Conservation (phyloP, 441 rosid genomes). For the Dalechampia spathulata region DNA sequence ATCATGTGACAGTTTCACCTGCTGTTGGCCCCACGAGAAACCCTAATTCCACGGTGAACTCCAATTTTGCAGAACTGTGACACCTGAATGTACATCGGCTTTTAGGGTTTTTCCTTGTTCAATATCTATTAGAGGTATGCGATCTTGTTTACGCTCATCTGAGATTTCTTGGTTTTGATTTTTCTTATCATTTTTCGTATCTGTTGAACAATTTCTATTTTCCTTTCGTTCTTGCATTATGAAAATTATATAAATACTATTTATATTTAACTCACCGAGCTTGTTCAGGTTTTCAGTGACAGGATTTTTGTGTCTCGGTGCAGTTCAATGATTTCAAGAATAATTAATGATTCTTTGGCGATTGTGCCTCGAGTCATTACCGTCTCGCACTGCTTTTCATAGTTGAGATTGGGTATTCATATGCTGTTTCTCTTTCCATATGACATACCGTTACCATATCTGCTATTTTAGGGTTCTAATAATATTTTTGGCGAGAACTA, state of each 20-base stretch:
- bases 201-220: neutral
- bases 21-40: slow-evolving; percentile 51
- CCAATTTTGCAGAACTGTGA: no score
- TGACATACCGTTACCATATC: no score
- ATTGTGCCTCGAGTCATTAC: slow-evolving; percentile 29
- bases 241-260: slow-evolving; percentile 6
- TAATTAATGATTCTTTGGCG: slow-evolving; percentile 26
- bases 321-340: slow-evolving; percentile 19
- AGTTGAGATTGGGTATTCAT: no score
- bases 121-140: slow-evolving; percentile 19
- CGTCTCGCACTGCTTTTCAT: no score
- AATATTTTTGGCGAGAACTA: no score
- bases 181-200: no score
- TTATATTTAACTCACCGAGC: neutral
- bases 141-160: no score
- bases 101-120: slow-evolving; percentile 15
- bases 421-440: no score
- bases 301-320: slow-evolving; percentile 28
- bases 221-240: neutral
- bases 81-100: neutral
- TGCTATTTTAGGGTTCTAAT: no score
- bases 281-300: slow-evolving; percentile 22
- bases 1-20: slow-evolving; percentile 94
- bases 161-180: slow-evolving; percentile 15
- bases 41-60: no score